Conservation (phyloP, 139 green algal species). For the Chlorella ohadii region DNA sequence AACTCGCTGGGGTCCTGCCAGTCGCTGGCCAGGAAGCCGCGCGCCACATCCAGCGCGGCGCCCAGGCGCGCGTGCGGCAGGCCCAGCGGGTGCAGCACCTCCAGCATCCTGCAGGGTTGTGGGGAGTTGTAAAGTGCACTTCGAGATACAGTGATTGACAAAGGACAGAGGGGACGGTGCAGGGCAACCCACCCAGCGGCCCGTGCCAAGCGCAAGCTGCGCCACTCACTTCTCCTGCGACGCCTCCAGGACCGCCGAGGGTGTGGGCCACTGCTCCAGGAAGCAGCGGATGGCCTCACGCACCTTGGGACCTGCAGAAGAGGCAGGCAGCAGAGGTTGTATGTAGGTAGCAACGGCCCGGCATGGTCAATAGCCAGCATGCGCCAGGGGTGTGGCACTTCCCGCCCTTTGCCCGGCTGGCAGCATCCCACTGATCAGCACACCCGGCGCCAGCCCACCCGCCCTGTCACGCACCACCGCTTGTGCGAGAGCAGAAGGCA, state of each 20-base stretch:
- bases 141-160: too few species aligned
- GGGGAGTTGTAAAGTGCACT: too few species aligned
- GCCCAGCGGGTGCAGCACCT: constrained; percentile 52
- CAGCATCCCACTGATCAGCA: too few species aligned
- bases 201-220: too few species aligned
- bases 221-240: neutral
- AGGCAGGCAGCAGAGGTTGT: too few species aligned
- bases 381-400: too few species aligned
- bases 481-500: constrained; percentile 66
- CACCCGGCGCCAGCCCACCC: too few species aligned
- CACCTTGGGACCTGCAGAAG: constrained; percentile 22
- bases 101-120: constrained; percentile 4
- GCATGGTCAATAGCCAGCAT: too few species aligned
- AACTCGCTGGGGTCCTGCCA: constrained; percentile 60
- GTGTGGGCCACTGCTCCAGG: constrained; percentile 44
- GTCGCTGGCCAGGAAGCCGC: constrained; percentile 52
- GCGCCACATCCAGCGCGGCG: constrained; percentile 31
- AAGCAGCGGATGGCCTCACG: constrained; percentile 42
- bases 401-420: too few species aligned
- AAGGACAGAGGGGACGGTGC: too few species aligned
- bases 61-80: constrained; percentile 43
- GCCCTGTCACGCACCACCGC: constrained; percentile 17
- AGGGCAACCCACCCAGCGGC: too few species aligned
- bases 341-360: too few species aligned
- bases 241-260: constrained; percentile 48